Percentiles rank a stretch among this genome's conserved stretches.
These are phyloP conservation scores for Pestalotiopsis sp. DNA, from an alignment of 2,329 filamentous ascomycete species.

Conservation along the genomic window DNA sequence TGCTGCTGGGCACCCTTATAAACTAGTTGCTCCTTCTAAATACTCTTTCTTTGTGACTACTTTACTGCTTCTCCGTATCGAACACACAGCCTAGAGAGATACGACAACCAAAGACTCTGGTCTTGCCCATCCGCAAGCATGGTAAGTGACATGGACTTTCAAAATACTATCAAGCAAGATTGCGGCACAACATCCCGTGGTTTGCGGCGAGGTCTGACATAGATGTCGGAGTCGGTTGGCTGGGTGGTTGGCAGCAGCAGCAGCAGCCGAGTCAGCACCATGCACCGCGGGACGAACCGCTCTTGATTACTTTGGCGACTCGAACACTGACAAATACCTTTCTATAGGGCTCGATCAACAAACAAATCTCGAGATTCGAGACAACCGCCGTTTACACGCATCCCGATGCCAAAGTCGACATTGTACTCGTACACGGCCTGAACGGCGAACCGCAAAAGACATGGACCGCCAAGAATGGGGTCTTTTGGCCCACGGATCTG, in stretches of 20 bases:
- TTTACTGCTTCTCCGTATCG: background rate
- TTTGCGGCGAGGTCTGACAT: background rate
- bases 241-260: background rate
- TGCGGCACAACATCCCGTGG: background rate
- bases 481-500: slow-evolving; percentile 71
- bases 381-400: slow-evolving; percentile 60
- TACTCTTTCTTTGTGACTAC: background rate
- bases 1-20: background rate
- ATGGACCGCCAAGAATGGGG: slow-evolving; percentile 57
- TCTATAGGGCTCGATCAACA: slow-evolving; percentile 47
- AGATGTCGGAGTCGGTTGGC: background rate
- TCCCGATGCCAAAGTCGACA: slow-evolving; percentile 59
- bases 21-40: background rate
- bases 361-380: slow-evolving; percentile 55
- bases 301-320: background rate
- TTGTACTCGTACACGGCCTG: slow-evolving; percentile 71
- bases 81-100: background rate
- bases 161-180: background rate
- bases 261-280: slow-evolving; percentile 1
- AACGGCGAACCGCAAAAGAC: slow-evolving; percentile 67
- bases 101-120: background rate
- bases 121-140: slow-evolving; percentile 12
- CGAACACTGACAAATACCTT: background rate
- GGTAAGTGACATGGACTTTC: slow-evolving; percentile 2
- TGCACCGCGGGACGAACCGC: slow-evolving; percentile 8